Evolutionary conservation across 2,329 filamentous ascomycete species (phyloP), one percentile per base, ranked within the genome.

Genomic region (Paecilomyces formosus): DNA sequence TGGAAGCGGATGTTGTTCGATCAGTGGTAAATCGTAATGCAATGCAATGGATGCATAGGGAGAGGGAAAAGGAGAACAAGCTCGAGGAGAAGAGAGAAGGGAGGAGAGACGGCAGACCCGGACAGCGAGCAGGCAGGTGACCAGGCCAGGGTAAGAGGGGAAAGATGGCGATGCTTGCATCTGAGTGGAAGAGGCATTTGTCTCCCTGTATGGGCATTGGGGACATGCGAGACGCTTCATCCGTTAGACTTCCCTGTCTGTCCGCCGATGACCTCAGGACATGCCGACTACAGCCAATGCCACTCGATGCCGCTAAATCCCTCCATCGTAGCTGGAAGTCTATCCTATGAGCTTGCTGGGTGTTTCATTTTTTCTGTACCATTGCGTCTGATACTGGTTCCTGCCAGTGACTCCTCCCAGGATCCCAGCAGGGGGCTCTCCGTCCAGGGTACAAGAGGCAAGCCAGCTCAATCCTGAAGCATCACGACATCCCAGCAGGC

Each of bases 231-330:
- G 9, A 28, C 21, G 24, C 22, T 28, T 52, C 22, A 28, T 21
- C 1, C 13, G 21, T 52, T 24, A 52, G 50, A 24, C 26, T 52
- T 28, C 55, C 24, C 28, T 21, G 13, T 56, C 45, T 45, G 35
- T 45, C 54, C 24, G 13, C 22, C 33, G 52, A 57, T 57, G 56
- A 57, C 56, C 56, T 57, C 56, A 57, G 56, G 56, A 54, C 28
- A 21, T n/a, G 9, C 18, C 5, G 22, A 52, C 21, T 24, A 24
- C 50, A 52, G 50, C 39, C 39, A 45, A 45, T 45, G 39, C 39
- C 39, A 18, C 39, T 45, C 39, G 5, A 45, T 18, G n/a, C n/a
- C 39, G n/a, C 39, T 8, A 8, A 45, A 9, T n/a, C n/a, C n/a
- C 39, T 45, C 39, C 39, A 18, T 45, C 15, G 39, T 18, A 7